Percentiles rank a stretch among this genome's conserved stretches.
Conservation (phyloP, 306 rosid genomes). For the Pyrus communis region DNA sequence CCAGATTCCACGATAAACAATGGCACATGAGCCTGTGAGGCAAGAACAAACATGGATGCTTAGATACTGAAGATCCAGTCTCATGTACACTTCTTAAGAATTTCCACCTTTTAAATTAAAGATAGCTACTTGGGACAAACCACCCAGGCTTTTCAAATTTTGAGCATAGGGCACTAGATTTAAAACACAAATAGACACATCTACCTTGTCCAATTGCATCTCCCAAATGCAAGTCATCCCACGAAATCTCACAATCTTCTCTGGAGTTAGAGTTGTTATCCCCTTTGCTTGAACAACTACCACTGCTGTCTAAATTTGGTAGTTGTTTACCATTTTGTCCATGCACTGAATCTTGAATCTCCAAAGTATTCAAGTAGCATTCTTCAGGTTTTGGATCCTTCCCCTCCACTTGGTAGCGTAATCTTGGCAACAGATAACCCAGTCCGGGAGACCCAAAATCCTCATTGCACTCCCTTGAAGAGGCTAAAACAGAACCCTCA, state of each 20-base stretch:
- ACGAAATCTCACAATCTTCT: slow-evolving; percentile 42
- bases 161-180: background rate
- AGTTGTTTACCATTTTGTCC: slow-evolving; percentile 32
- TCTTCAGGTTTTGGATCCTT: slow-evolving; percentile 32
- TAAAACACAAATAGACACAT: background rate
- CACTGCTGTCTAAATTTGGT: slow-evolving; percentile 21
- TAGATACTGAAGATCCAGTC: background rate
- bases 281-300: slow-evolving; percentile 45
- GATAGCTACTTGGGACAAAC: background rate
- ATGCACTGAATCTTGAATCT: slow-evolving; percentile 30
- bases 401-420: slow-evolving; percentile 9
- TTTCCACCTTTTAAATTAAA: background rate
- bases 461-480: slow-evolving; percentile 30
- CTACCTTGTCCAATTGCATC: slow-evolving; percentile 74
- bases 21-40: slow-evolving; percentile 55
- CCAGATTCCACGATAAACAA: slow-evolving; percentile 71
- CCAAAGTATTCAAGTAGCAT: slow-evolving; percentile 12
- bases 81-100: background rate
- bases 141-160: background rate
- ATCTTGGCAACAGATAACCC: slow-evolving; percentile 16
- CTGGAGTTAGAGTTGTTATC: slow-evolving; percentile 37
- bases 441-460: slow-evolving; percentile 21
- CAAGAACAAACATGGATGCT: background rate
- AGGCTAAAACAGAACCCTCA: slow-evolving; percentile 16
- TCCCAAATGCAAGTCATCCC: slow-evolving; percentile 59